Evolutionary conservation across 2,329 filamentous ascomycete species (phyloP).

Genomic region (Grosmannia clavigera): DNA sequence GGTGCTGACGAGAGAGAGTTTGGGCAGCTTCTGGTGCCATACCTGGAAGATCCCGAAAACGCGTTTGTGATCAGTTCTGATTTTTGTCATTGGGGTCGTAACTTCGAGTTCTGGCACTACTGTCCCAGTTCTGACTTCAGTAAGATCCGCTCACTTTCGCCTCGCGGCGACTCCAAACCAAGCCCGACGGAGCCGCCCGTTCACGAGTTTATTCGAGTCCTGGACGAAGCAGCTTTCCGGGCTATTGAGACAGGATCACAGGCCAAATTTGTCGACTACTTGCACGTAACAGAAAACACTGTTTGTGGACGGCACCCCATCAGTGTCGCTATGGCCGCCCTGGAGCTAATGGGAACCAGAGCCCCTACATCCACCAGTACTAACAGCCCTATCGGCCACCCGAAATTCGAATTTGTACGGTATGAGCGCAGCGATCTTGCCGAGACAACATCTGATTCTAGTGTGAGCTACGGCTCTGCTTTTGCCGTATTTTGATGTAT

Average conservation of each 20-base stretch:
- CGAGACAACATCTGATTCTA: conserved; percentile 55
- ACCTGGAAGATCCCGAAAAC: conserved; percentile 61
- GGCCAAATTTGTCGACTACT: conserved; percentile 52
- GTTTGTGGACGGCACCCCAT: conserved; percentile 94
- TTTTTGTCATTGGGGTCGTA: conserved; percentile 88
- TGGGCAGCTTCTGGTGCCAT: conserved; percentile 62
- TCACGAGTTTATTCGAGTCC: conserved; percentile 68
- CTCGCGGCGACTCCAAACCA: conserved; percentile 15
- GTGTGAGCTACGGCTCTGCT: conserved; percentile 90
- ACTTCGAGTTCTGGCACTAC: conserved; percentile 79
- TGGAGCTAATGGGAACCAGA: conserved; percentile 46
- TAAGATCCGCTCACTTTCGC: conserved; percentile 25
- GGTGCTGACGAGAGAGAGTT: conserved; percentile 52
- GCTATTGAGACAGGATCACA: conserved; percentile 71
- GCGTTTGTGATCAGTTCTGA: conserved; percentile 87
- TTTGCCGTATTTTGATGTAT: conserved; percentile 56
- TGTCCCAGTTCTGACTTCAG: conserved; percentile 33
- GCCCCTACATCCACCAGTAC: background rate
- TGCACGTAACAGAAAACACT: conserved; percentile 70
- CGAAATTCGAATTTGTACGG: conserved; percentile 61
- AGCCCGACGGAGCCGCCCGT: conserved; percentile 41
- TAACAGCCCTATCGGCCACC: background rate
- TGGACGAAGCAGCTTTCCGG: conserved; percentile 75
- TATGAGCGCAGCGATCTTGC: conserved; percentile 81
- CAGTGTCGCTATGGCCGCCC: conserved; percentile 76